Conservation (phyloP, 2,329 filamentous ascomycete genomes). For the Alternaria arborescens region DNA sequence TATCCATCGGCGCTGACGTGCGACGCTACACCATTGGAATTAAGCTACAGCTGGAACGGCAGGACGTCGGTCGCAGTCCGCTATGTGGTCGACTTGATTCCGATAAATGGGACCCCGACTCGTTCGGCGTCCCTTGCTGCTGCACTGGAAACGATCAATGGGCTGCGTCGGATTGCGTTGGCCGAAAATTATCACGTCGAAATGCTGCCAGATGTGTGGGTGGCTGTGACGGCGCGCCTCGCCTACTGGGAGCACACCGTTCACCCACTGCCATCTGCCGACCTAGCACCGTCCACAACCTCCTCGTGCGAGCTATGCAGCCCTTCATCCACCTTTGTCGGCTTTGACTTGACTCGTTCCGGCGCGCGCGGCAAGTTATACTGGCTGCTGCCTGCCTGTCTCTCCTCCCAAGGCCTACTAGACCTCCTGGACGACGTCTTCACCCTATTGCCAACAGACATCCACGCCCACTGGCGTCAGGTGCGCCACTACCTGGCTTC, state of each 20-base stretch:
- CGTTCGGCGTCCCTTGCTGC: not conserved
- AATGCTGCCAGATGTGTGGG: not conserved
- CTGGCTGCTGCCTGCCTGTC: not conserved
- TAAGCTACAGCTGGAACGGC: slow-evolving; percentile 5
- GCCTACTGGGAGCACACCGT: not conserved
- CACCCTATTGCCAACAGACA: not conserved
- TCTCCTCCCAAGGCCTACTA: not conserved
- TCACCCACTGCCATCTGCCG: not conserved
- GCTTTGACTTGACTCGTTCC: not conserved
- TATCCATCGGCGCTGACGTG: not conserved
- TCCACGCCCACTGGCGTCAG: not conserved
- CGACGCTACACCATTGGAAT: slow-evolving; percentile 1
- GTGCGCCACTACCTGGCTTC: not conserved
- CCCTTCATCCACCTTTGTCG: not conserved
- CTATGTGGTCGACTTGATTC: not conserved
- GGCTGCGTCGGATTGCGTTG: not conserved
- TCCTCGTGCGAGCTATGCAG: not conserved
- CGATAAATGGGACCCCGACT: not conserved
- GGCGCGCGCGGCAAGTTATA: not conserved
- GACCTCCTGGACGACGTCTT: not conserved
- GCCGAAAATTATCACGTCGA: not conserved
- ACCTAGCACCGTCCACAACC: too few relatives aligned
- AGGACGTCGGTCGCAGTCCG: not conserved
- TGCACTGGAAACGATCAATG: not conserved
- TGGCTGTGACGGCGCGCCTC: not conserved